phyloP scores from a whole-genome alignment of 768 basidiomycete species.

The Exidia glandulosa region DNA sequence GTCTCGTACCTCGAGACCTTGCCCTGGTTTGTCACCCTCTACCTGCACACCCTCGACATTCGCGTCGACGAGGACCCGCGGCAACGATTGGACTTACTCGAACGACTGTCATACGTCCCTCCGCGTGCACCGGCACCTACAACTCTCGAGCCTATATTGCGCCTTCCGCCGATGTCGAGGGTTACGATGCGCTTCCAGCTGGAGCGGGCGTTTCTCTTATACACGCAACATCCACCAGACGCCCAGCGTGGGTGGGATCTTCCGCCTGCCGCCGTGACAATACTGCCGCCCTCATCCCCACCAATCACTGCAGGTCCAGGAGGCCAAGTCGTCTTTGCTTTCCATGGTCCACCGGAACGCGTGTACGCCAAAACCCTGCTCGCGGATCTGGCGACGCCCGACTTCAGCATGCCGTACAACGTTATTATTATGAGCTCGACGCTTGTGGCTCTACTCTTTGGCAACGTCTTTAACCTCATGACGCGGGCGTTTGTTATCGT shows the following conservation, averaged over 20 bases:
- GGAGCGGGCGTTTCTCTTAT: slow-evolving; percentile 75
- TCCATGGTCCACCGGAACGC: too few species aligned
- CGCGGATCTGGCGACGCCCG: slow-evolving; percentile 89
- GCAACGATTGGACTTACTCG: slow-evolving; percentile 16
- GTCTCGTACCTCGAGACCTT: slow-evolving; percentile 80
- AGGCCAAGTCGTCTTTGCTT: too few species aligned
- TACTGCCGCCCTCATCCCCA: too few species aligned
- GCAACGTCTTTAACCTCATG: slow-evolving; percentile 79
- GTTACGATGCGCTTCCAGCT: slow-evolving; percentile 62
- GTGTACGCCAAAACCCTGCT: slow-evolving; percentile 77
- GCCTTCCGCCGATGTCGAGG: slow-evolving; percentile 56
- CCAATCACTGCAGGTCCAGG: too few species aligned
- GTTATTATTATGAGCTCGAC: slow-evolving; percentile 95
- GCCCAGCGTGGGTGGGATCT: slow-evolving; percentile 93
- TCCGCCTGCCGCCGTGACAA: slow-evolving; percentile 57
- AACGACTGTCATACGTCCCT: neutral
- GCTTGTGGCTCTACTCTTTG: slow-evolving; percentile 85
- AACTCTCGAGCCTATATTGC: slow-evolving; percentile 59
- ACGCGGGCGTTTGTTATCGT: slow-evolving; percentile 58
- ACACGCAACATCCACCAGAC: slow-evolving; percentile 94
- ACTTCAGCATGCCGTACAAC: slow-evolving; percentile 99
- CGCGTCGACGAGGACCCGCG: slow-evolving; percentile 34
- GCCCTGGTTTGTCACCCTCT: slow-evolving; percentile 87
- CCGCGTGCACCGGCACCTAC: slow-evolving; percentile 41
- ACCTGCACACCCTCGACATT: slow-evolving; percentile 64